These are phyloP conservation scores for Verticillium nubilum DNA, from an alignment of 2,329 filamentous ascomycete species.

Conservation along the genomic window DNA sequence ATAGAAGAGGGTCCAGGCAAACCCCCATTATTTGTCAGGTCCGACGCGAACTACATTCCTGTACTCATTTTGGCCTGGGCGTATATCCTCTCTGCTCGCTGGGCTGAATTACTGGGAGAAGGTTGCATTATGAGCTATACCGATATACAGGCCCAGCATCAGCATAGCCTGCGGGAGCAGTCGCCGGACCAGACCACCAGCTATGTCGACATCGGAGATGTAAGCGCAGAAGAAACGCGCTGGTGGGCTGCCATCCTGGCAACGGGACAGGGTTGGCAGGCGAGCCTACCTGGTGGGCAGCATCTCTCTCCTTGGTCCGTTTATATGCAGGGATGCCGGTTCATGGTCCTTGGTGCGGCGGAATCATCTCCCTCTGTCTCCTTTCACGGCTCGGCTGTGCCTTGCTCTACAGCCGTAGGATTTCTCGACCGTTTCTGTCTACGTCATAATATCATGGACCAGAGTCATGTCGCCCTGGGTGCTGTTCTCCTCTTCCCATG, in stretches of 20 bases:
- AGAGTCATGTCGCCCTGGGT: neutral
- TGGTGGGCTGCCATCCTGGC: constrained; percentile 1
- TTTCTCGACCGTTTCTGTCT: neutral
- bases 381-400: neutral
- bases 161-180: neutral
- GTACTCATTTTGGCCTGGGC: neutral
- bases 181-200: neutral
- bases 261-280: neutral
- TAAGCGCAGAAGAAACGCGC: neutral
- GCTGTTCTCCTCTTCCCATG: constrained; percentile 1
- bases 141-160: neutral
- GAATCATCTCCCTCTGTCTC: neutral
- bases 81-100: constrained; percentile 3
- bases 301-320: constrained; percentile 1
- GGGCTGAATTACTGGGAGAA: neutral
- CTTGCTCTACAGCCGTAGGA: neutral
- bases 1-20: neutral
- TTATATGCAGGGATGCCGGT: neutral
- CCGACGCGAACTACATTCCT: neutral
- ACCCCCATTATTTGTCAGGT: too few species aligned
- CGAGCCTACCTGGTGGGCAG: neutral
- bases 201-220: neutral
- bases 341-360: neutral
- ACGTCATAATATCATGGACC: neutral
- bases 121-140: neutral